phyloP scores from a whole-genome alignment of 345 rosid species.

The Trapa bicornis region DNA sequence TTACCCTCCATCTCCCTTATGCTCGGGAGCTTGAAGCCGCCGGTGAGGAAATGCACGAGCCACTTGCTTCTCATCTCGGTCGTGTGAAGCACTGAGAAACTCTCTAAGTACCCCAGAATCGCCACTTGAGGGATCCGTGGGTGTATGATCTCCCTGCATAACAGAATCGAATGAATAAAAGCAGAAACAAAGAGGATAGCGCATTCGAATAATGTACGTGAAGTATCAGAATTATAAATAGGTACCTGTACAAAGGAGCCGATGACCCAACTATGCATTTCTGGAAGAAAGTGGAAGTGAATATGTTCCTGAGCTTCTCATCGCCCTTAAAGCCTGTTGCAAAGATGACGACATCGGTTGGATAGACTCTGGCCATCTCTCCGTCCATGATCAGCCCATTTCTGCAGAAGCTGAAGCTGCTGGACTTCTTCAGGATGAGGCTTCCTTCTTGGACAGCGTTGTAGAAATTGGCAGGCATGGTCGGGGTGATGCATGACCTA shows the following conservation, averaged over 20 bases:
- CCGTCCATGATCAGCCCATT: conserved; percentile 17
- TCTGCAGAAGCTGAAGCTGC: conserved; percentile 13
- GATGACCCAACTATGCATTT: conserved; percentile 16
- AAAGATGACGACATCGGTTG: conserved; percentile 20
- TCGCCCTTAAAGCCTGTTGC: conserved; percentile 26
- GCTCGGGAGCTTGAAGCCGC: conserved; percentile 18
- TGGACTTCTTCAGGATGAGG: conserved; percentile 17
- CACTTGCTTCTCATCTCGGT: conserved; percentile 30
- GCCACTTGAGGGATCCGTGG: conserved; percentile 29
- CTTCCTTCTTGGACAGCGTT: conserved; percentile 19
- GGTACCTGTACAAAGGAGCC: conserved; percentile 25
- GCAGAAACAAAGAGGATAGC: not conserved
- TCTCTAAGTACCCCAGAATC: conserved; percentile 23
- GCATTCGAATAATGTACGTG: not conserved
- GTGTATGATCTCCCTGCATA: conserved; percentile 26
- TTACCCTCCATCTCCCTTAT: conserved; percentile 24
- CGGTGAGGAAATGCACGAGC: conserved; percentile 18
- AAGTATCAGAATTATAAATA: not conserved
- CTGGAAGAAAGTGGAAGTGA: conserved; percentile 14
- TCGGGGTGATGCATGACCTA: conserved; percentile 10
- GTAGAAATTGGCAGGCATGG: conserved; percentile 20
- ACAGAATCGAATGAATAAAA: not conserved
- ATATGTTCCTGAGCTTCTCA: conserved; percentile 21
- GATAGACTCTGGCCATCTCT: not conserved
- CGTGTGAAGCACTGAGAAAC: conserved; percentile 15